Percentiles rank a stretch among this genome's conserved stretches.
Conservation (phyloP, 2,329 filamentous ascomycete genomes). For the Akanthomyces muscarius region DNA sequence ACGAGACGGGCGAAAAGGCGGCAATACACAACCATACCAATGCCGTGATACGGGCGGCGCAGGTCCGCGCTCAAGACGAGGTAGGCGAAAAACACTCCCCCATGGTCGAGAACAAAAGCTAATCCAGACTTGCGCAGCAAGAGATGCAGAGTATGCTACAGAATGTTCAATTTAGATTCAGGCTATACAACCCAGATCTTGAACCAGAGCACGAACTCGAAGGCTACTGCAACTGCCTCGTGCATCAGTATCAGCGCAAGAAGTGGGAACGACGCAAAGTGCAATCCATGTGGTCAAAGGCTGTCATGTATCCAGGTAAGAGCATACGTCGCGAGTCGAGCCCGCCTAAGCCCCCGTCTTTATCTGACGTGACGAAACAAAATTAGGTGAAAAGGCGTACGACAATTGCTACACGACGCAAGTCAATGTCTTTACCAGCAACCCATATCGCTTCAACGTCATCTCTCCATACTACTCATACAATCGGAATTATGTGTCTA, state of each 20-base stretch:
- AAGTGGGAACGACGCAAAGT: slow-evolving; percentile 35
- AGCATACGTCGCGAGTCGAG: not conserved
- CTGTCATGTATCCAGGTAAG: slow-evolving; percentile 42
- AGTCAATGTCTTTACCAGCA: slow-evolving; percentile 12
- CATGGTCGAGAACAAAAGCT: not conserved
- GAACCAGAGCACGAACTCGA: slow-evolving; percentile 44
- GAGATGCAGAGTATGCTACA: slow-evolving; percentile 41
- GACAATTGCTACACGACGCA: slow-evolving; percentile 20
- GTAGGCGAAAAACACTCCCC: slow-evolving; percentile 20
- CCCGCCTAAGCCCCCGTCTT: too few species aligned
- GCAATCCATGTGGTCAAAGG: slow-evolving; percentile 40
- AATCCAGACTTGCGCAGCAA: slow-evolving; percentile 27
- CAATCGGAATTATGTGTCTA: not conserved
- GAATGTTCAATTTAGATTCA: slow-evolving; percentile 34
- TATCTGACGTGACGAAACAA: not conserved
- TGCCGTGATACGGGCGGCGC: slow-evolving; percentile 34
- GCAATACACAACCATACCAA: slow-evolving; percentile 30
- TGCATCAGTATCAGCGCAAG: slow-evolving; percentile 35
- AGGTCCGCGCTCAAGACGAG: slow-evolving; percentile 37
- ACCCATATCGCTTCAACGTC: slow-evolving; percentile 18
- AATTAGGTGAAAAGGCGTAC: slow-evolving; percentile 32
- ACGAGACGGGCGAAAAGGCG: slow-evolving; percentile 17
- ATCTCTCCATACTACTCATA: slow-evolving; percentile 17
- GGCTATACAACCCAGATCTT: slow-evolving; percentile 43
- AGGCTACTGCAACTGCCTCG: slow-evolving; percentile 35